Base-by-base conservation (phyloP, 768 basidiomycete genomes). In the Xerocomus potaroensis region DNA sequence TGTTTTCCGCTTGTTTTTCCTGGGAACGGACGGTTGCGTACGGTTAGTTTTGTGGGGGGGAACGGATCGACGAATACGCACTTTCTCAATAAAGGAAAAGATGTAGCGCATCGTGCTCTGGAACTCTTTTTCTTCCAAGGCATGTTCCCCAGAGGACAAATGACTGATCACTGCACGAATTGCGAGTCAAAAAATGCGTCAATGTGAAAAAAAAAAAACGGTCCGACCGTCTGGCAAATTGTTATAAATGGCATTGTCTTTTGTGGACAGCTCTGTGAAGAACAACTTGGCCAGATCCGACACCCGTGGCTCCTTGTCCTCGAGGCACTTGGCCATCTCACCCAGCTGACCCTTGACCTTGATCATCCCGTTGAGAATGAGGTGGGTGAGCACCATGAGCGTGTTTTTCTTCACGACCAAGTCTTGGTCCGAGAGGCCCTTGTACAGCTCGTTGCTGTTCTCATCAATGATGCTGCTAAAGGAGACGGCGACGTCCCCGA, bases 281-380 rank as follows among this genome's bases (percentile, higher is more conserved):
- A 99, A 99, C 41, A 99, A 64, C 67, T 93, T 95, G n/a, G 96
- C 95, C 31, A 99, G 76, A 58, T 97, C 95, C 15, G 88, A 80
- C 49, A 99, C 87, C 12, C 95, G 70, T 37, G 75, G 75, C 47
- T 97, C 95, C 19, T 79, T 74, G 65, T 98, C 95, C 69, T 97
- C 93, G 7, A 98, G 69, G 63, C 96, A 98, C 68, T 99, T 98
- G n/a, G 95, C 96, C 95, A 99, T 98, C 75, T 99, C 96, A 15
- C 96, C 96, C 7, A 99, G 75, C 63, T 99, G 95, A 2, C 96
- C 96, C 69, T 99, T 98, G 56, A 98, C 94, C 68, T 98, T 99
- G 77, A 99, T 89, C 96, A 98, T 97, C 3, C 95, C 95, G 58
- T 97, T 97, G 51, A 99, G 70, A 61, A 98, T 98, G 50, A 99